phyloP scores from a whole-genome alignment of 2,329 filamentous ascomycete species.

The Lecanicillium sp. region DNA sequence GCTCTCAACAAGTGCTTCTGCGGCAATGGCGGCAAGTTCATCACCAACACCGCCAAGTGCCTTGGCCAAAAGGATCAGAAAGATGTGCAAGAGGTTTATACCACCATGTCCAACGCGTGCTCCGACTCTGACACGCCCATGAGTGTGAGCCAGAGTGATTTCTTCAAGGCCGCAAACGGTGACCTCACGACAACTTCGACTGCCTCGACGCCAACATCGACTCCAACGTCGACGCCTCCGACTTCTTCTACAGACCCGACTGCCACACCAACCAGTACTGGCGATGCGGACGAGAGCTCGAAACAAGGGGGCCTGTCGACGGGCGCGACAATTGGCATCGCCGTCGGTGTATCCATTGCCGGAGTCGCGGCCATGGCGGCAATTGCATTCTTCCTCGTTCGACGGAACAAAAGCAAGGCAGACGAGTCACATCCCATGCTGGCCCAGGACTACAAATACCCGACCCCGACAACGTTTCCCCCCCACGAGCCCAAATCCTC shows the following conservation, averaged over 20 bases:
- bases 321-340: slow-evolving; percentile 24
- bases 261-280: neutral
- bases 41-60: slow-evolving; percentile 33
- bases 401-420: slow-evolving; percentile 15
- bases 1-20: slow-evolving; percentile 37
- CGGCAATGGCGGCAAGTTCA: slow-evolving; percentile 34
- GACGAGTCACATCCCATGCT: slow-evolving; percentile 25
- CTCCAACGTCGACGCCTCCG: slow-evolving; percentile 12
- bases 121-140: slow-evolving; percentile 30
- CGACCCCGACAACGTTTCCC: slow-evolving; percentile 12
- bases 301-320: slow-evolving; percentile 15
- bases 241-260: slow-evolving; percentile 8
- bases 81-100: slow-evolving; percentile 30
- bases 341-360: slow-evolving; percentile 20
- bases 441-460: slow-evolving; percentile 10
- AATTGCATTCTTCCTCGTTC: slow-evolving; percentile 17
- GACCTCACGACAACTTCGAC: slow-evolving; percentile 3
- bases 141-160: slow-evolving; percentile 27
- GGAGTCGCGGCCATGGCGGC: slow-evolving; percentile 19
- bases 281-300: neutral
- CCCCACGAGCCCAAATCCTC: slow-evolving; percentile 14
- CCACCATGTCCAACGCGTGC: slow-evolving; percentile 31
- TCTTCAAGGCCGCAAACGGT: slow-evolving; percentile 22
- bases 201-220: slow-evolving; percentile 10
- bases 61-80: slow-evolving; percentile 23